Percentiles rank a stretch among this genome's conserved stretches.
Evolutionary conservation across 1,284 basidiomycete genomes (phyloP).

Genomic region (Naganishia albida): DNA sequence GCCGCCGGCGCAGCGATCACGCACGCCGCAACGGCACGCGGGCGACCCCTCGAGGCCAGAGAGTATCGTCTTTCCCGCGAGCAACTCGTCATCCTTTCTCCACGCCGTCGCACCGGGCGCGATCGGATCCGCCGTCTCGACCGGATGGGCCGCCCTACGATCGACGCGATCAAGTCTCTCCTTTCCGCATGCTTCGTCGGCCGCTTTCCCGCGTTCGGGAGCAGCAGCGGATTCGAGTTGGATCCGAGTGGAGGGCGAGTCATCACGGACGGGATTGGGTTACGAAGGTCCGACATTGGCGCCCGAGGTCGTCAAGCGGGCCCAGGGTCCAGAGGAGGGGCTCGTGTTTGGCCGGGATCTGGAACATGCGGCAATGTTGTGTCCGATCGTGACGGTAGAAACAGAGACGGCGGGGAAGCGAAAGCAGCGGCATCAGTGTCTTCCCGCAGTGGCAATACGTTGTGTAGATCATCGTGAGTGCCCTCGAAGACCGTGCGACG

Average conservation of each 20-base stretch:
- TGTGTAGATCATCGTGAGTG: slow-evolving; percentile 52
- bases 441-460: slow-evolving; percentile 53
- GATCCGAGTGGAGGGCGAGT: slow-evolving; percentile 16
- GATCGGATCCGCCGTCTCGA: slow-evolving; percentile 32
- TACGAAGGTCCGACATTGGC: slow-evolving; percentile 24
- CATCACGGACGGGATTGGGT: slow-evolving; percentile 15
- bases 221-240: slow-evolving; percentile 19
- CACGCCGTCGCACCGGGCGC: slow-evolving; percentile 30
- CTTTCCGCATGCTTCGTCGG: slow-evolving; percentile 15
- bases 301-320: slow-evolving; percentile 6
- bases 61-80: slow-evolving; percentile 11
- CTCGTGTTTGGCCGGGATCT: slow-evolving; percentile 30
- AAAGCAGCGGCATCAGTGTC: slow-evolving; percentile 34
- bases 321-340: slow-evolving; percentile 10
- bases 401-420: not conserved
- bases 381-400: slow-evolving; percentile 17
- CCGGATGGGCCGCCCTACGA: slow-evolving; percentile 32
- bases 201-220: slow-evolving; percentile 12
- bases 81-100: slow-evolving; percentile 19
- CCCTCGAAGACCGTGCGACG: not conserved
- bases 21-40: not conserved
- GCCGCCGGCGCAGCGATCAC: not conserved
- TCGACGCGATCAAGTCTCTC: slow-evolving; percentile 18
- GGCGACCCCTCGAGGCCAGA: not conserved
- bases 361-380: not conserved